These are phyloP conservation scores for Leccinum colubrinum DNA, from an alignment of 1,284 basidiomycete species.

Conservation along the genomic window DNA sequence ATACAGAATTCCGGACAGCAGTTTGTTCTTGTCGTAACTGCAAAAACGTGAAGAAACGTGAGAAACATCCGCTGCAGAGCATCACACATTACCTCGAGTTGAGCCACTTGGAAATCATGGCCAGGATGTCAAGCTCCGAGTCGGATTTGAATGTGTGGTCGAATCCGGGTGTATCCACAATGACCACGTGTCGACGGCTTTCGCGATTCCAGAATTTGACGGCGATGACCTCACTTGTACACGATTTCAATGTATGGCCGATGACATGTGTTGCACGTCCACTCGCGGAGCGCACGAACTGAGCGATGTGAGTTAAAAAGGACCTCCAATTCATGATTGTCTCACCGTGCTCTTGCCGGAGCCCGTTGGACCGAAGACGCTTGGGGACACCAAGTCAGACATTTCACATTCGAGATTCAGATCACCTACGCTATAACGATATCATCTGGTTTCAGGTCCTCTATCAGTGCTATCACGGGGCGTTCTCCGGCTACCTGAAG, in stretches of 20 bases:
- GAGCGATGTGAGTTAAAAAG: no score
- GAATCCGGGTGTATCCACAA: conserved; percentile 18
- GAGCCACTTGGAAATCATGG: no score
- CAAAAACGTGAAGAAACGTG: no score
- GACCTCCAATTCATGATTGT: neutral
- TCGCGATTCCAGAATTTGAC: no score
- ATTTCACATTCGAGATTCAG: neutral
- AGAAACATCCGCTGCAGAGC: no score
- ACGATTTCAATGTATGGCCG: no score
- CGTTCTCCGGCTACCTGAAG: neutral
- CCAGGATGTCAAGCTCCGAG: neutral
- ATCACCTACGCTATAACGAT: neutral
- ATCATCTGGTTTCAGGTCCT: neutral
- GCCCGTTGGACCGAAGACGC: neutral
- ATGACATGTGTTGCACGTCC: no score
- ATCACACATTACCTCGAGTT: no score
- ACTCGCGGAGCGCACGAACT: no score
- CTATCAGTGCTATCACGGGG: neutral
- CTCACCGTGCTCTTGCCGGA: neutral
- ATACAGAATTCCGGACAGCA: no score
- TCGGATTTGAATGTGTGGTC: conserved; percentile 16
- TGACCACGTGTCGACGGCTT: neutral
- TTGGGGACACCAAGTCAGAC: neutral
- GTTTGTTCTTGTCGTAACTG: no score
- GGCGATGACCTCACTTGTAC: no score